phyloP scores from a whole-genome alignment of 306 rosid species.

The Vachellia collinsii region DNA sequence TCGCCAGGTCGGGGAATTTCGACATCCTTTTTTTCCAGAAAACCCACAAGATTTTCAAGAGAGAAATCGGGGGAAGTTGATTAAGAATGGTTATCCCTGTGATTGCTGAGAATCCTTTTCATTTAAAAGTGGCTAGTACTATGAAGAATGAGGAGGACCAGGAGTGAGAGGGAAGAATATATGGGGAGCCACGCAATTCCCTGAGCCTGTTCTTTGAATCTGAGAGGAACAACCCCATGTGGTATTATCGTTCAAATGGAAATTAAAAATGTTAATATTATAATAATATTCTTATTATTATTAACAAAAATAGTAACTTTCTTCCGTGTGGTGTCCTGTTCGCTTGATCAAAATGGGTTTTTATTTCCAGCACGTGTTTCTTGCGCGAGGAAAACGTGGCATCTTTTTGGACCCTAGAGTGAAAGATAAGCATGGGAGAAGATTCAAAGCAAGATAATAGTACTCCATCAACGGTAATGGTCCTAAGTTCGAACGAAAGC shows the following conservation, averaged over 20 bases:
- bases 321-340: too few relatives aligned
- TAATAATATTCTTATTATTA: too few relatives aligned
- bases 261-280: background rate
- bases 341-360: too few relatives aligned
- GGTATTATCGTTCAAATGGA: conserved; percentile 21
- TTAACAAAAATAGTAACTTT: too few relatives aligned
- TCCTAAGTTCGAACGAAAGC: too few relatives aligned
- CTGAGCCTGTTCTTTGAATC: conserved; percentile 45
- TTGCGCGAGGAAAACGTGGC: background rate
- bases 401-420: too few relatives aligned
- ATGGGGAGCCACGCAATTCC: conserved; percentile 22
- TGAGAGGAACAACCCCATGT: conserved; percentile 31
- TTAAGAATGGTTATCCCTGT: background rate
- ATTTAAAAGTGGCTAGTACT: background rate
- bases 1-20: conserved; percentile 23
- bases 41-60: background rate
- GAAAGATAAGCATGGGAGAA: too few relatives aligned
- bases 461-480: too few relatives aligned
- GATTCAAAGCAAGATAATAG: too few relatives aligned
- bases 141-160: background rate
- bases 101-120: background rate
- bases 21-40: conserved; percentile 29
- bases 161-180: conserved; percentile 17
- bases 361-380: too few relatives aligned
- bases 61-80: background rate